Evolutionary conservation across 768 basidiomycete genomes (phyloP), one percentile per base, ranked within the genome.

Genomic region (Boletus bicolor): DNA sequence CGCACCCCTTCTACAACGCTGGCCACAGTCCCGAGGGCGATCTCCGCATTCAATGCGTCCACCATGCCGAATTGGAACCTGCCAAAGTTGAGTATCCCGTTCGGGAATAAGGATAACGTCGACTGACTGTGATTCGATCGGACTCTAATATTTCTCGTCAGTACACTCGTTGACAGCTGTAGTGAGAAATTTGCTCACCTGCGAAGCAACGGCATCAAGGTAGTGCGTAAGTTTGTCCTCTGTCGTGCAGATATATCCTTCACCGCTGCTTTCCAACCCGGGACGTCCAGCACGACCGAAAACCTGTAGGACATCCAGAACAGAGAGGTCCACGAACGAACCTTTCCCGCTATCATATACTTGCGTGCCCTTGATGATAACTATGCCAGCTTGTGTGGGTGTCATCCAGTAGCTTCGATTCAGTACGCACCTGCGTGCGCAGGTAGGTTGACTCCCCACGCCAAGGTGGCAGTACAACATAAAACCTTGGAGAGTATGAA

Each of bases 361-460:
- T 64, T 98, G 92, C 1, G 97, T 99, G 9, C 97, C 97, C 72
- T 99, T 99, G 76, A 97, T 98, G 60, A 97, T 74, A 51, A 97
- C 95, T 91, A 51, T 50, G 35, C 28, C 51, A 15, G 38, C 59
- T 53, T 59, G 49, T 59, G 39, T 28, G 28, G 55, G 44, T 48
- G 24, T 54, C 48, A 51, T 49, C 11, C 19, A 48, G 42, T n/a
- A 51, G 36, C n/a, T 41, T 38, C 51, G 39, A 44, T 54, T 56
- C 43, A 53, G 52, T 49, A 64, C 75, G 59, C 58, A 91, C 91
- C 93, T 54, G 97, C 97, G 73, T 98, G 96, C 17, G 97, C 97
- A 35, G 97, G 97, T 59, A 99, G 76, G 72, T 99, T 99, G 62
- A 99, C 97, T 73, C 97, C 97, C 97, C 97, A 99, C 5, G 97